Conservation (phyloP, 78 protist species). For the Dictyostelium firmibasis region DNA sequence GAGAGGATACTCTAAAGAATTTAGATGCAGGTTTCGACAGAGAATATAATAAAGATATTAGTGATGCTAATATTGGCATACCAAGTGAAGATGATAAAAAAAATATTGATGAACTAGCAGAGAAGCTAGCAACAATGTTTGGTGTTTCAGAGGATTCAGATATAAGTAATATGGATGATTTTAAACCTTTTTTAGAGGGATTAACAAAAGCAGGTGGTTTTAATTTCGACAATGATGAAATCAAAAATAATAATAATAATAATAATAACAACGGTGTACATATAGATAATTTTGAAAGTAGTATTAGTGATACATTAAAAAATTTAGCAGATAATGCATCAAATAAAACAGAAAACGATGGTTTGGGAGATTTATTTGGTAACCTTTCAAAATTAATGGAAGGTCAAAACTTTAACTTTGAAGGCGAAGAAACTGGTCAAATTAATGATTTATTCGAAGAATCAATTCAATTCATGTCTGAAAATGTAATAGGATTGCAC, state of each 20-base stretch:
- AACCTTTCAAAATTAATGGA: constrained; percentile 1
- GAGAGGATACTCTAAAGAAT: not conserved
- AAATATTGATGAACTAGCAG: not conserved
- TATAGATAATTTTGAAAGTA: constrained; percentile 35
- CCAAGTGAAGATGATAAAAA: not conserved
- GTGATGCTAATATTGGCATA: not conserved
- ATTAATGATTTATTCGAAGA: constrained; percentile 37
- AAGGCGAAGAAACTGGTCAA: not conserved
- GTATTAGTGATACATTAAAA: constrained; percentile 15
- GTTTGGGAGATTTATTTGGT: not conserved
- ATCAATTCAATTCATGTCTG: constrained; percentile 29
- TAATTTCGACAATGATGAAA: not conserved
- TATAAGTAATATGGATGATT: not conserved
- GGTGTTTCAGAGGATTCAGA: not conserved
- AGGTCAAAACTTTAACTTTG: not conserved
- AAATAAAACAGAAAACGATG: not conserved
- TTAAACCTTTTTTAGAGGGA: not conserved
- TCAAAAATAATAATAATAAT: not conserved
- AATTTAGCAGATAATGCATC: constrained; percentile 50
- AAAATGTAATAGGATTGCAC: constrained; percentile 16
- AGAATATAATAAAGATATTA: not conserved
- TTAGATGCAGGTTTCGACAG: not conserved
- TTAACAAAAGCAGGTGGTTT: not conserved
- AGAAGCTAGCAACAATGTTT: not conserved
- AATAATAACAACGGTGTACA: not conserved